Percentiles rank a stretch among this genome's conserved stretches.
Evolutionary conservation across 179 eudicot genomes (phyloP).

Genomic region (Drosera spatulata): DNA sequence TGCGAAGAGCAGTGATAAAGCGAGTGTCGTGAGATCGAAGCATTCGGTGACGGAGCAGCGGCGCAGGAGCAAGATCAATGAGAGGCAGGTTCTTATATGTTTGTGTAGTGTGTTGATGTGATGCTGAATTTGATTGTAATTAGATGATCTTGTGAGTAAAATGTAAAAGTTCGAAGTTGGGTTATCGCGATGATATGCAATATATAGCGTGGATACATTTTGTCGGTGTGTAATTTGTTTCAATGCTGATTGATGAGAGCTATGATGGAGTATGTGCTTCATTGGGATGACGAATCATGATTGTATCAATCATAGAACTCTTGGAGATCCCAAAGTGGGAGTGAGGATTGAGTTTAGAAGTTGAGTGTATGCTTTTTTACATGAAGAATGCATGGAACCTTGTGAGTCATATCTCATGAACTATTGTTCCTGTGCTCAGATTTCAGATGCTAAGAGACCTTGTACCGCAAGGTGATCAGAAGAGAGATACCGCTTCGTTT

Average conservation of each 20-base stretch:
- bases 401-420: background rate
- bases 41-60: slow-evolving; percentile 97
- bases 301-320: no score
- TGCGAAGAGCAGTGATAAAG: slow-evolving; percentile 41
- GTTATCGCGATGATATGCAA: no score
- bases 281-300: no score
- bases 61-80: slow-evolving; percentile 86
- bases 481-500: slow-evolving; percentile 39
- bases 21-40: slow-evolving; percentile 52
- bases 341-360: no score
- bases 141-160: no score
- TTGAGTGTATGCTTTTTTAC: no score
- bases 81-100: slow-evolving; percentile 40
- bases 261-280: no score
- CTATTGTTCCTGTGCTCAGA: slow-evolving; percentile 11
- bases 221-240: no score
- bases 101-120: background rate
- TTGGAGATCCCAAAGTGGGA: no score
- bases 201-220: no score
- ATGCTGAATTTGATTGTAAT: background rate
- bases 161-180: no score
- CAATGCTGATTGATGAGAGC: no score
- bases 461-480: slow-evolving; percentile 34
- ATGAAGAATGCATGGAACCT: background rate
- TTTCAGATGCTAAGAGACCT: slow-evolving; percentile 30